Evolutionary conservation across 2,329 filamentous ascomycete species (phyloP).

Genomic region (Cercospora brassicicola): DNA sequence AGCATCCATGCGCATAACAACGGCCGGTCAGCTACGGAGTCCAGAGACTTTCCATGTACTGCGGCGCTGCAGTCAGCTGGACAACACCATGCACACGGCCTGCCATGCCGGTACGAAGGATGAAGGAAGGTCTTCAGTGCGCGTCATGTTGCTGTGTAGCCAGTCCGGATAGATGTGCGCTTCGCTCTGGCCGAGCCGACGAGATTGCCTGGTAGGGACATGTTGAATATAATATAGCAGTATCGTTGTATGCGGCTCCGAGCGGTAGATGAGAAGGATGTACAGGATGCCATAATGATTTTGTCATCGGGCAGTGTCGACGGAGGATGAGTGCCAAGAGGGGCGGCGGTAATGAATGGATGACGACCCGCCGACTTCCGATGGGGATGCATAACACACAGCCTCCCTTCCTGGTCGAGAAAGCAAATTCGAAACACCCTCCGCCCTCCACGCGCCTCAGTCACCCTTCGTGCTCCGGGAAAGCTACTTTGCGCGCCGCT

Average conservation of each 20-base stretch:
- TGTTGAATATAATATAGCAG: neutral
- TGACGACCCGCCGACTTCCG: neutral
- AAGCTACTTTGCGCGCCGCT: slow-evolving; percentile 2
- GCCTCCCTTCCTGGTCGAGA: neutral
- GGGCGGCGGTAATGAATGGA: neutral
- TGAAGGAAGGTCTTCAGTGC: neutral
- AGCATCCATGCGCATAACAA: neutral
- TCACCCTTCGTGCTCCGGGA: neutral
- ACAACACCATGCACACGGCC: neutral
- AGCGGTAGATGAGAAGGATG: neutral
- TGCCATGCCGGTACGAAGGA: neutral
- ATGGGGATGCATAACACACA: slow-evolving; percentile 4
- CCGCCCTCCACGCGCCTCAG: neutral
- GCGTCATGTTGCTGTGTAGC: neutral
- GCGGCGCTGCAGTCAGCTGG: neutral
- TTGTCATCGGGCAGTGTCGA: neutral
- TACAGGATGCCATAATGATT: neutral
- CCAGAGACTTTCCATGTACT: neutral
- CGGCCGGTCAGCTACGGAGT: neutral
- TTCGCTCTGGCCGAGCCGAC: neutral
- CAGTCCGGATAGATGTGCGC: neutral
- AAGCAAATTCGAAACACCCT: slow-evolving; percentile 3
- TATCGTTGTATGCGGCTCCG: neutral
- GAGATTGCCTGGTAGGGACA: neutral
- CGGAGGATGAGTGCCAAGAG: neutral